Evolutionary conservation across 805 yeast species (phyloP).

Genomic region (Metschnikowia shivogae): DNA sequence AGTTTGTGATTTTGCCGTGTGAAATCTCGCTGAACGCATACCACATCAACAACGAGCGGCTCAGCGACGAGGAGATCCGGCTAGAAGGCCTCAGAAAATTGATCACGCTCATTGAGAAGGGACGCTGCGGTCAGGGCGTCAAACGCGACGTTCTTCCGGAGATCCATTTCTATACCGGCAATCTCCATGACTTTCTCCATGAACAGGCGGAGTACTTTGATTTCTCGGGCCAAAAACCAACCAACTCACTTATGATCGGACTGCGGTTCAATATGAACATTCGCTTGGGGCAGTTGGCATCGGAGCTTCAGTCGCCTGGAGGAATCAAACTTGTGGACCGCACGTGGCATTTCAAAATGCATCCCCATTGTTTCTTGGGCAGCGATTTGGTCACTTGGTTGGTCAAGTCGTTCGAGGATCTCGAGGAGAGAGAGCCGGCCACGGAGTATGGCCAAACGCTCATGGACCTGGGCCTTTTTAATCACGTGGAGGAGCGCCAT

Average conservation of each 20-base stretch:
- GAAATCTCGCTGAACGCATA: conserved; percentile 57
- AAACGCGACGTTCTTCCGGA: conserved; percentile 57
- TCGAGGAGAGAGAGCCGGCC: conserved; percentile 80
- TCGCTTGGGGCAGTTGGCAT: conserved; percentile 51
- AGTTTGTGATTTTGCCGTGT: conserved; percentile 81
- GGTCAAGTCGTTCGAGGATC: conserved; percentile 70
- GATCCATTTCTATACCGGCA: conserved; percentile 83
- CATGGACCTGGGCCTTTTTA: conserved; percentile 67
- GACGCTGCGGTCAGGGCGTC: conserved; percentile 35
- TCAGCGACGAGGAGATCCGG: conserved; percentile 81
- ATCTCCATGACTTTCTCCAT: conserved; percentile 59
- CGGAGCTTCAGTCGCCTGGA: conserved; percentile 63
- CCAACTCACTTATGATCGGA: conserved; percentile 26
- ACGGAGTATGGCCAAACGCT: conserved; percentile 71
- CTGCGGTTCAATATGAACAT: conserved; percentile 47
- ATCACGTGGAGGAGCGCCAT: conserved; percentile 82
- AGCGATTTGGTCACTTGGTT: conserved; percentile 85
- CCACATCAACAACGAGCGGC: conserved; percentile 51
- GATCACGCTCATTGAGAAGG: conserved; percentile 58
- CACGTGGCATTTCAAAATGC: conserved; percentile 85
- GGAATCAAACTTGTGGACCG: conserved; percentile 67
- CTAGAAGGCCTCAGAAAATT: conserved; percentile 83
- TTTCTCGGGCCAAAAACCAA: conserved; percentile 32
- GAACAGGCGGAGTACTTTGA: conserved; percentile 43
- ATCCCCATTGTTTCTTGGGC: conserved; percentile 77